A percentile compares a stretch with the other conserved stretches of the same genome.
Evolutionary conservation across 1,284 basidiomycete species (phyloP).

Genomic region (Ganoderma boninense): DNA sequence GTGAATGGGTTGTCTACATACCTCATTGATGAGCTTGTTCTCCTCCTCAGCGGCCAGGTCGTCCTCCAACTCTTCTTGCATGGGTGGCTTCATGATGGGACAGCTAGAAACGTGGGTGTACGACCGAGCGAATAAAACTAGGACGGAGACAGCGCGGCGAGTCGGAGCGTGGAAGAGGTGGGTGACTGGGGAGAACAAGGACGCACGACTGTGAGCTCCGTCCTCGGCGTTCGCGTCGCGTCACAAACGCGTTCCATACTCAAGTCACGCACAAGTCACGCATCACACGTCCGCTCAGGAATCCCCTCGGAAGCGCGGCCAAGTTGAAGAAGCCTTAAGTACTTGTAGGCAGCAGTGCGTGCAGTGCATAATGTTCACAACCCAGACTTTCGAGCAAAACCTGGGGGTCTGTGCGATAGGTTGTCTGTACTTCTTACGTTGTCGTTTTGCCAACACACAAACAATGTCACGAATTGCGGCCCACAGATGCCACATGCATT

Average conservation of each 20-base stretch:
- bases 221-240: constrained; percentile 31
- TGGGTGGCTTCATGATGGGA: constrained; percentile 62
- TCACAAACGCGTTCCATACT: constrained; percentile 31
- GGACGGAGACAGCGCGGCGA: background rate
- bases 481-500: constrained; percentile 12
- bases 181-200: constrained; percentile 27
- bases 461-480: background rate
- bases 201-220: constrained; percentile 2
- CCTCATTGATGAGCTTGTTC: constrained; percentile 94
- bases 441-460: background rate
- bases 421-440: background rate
- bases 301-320: background rate
- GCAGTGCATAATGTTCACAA: background rate
- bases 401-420: background rate
- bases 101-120: too few species aligned
- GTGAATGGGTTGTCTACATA: constrained; percentile 45
- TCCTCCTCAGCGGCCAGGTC: constrained; percentile 85
- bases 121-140: background rate
- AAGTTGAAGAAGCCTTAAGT: background rate
- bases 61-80: constrained; percentile 80
- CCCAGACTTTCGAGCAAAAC: too few species aligned
- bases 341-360: background rate
- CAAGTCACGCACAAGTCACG: constrained; percentile 15
- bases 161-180: constrained; percentile 3
- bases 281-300: background rate